Conservation (phyloP, 306 rosid species). For the Amphicarpaea edgeworthii region DNA sequence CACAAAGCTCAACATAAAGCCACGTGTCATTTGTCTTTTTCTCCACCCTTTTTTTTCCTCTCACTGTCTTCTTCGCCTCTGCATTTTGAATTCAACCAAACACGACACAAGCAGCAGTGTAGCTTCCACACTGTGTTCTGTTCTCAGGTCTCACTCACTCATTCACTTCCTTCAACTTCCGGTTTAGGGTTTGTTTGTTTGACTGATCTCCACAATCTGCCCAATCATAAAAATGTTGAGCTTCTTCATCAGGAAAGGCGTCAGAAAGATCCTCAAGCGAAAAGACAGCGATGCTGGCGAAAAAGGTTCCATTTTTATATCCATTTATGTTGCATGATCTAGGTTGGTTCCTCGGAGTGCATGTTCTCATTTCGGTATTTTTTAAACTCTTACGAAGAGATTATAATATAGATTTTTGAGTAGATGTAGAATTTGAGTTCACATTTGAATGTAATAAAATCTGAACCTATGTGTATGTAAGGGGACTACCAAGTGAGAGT, state of each 20-base stretch:
- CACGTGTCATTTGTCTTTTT: conserved; percentile 48
- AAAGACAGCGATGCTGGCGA: conserved; percentile 98
- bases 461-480: too few relatives aligned
- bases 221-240: conserved; percentile 59
- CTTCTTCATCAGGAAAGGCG: conserved; percentile 72
- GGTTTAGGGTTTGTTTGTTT: conserved; percentile 45
- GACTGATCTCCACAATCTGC: not conserved
- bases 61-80: not conserved
- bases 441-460: too few relatives aligned
- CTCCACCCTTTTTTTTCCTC: not conserved
- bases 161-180: not conserved
- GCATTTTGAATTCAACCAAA: conserved; percentile 43
- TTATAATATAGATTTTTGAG: not conserved
- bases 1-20: too few relatives aligned
- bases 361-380: not conserved
- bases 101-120: not conserved
- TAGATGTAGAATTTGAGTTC: too few relatives aligned
- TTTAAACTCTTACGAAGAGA: not conserved
- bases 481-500: not conserved
- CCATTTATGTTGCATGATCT: not conserved
- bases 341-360: not conserved
- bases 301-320: conserved; percentile 55
- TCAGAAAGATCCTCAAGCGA: conserved; percentile 91
- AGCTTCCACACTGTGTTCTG: not conserved
- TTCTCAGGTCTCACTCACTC: not conserved